These are phyloP conservation scores for Cutaneotrichosporon sp. DNA, from an alignment of 1,284 basidiomycete genomes.

Conservation along the genomic window DNA sequence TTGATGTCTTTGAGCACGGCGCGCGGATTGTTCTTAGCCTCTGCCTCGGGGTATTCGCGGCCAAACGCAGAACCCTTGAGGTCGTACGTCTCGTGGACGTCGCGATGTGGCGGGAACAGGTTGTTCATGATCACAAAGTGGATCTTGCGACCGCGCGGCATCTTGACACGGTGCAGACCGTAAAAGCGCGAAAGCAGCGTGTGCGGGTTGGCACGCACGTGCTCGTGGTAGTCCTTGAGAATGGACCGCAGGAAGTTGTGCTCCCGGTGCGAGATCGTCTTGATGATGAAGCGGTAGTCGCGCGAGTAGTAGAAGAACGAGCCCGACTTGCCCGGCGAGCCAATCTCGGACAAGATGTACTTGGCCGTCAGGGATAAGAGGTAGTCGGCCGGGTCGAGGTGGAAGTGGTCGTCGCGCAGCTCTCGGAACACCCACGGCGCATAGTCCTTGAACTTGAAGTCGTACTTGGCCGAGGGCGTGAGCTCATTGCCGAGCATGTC, in stretches of 20 bases:
- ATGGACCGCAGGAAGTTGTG: slow-evolving; percentile 90
- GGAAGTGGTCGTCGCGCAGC: slow-evolving; percentile 89
- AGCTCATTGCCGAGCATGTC: slow-evolving; percentile 99
- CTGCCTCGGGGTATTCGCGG: slow-evolving; percentile 82
- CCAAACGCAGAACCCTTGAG: slow-evolving; percentile 93
- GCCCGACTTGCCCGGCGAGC: slow-evolving; percentile 97
- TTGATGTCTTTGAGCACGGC: slow-evolving; percentile 95
- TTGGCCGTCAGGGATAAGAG: slow-evolving; percentile 92
- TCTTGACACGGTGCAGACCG: slow-evolving; percentile 93
- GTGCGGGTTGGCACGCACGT: slow-evolving; percentile 88
- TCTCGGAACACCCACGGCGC: slow-evolving; percentile 97
- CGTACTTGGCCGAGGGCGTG: slow-evolving; percentile 84
- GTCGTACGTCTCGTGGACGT: slow-evolving; percentile 97
- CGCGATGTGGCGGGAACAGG: slow-evolving; percentile 93
- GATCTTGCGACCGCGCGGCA: slow-evolving; percentile 89
- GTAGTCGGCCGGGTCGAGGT: slow-evolving; percentile 95
- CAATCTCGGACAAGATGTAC: slow-evolving; percentile 96
- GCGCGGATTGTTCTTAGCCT: slow-evolving; percentile 71
- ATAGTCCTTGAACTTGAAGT: slow-evolving; percentile 97
- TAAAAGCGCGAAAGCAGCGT: slow-evolving; percentile 93
- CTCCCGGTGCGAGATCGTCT: slow-evolving; percentile 92
- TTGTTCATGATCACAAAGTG: slow-evolving; percentile 99
- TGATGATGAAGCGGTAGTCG: slow-evolving; percentile 99
- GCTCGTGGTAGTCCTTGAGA: slow-evolving; percentile 79
- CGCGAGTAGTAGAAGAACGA: slow-evolving; percentile 99